phyloP scores from a whole-genome alignment of 225 moss, liverwort and hornwort genomes.

The Physcomitrellopsis africana region DNA sequence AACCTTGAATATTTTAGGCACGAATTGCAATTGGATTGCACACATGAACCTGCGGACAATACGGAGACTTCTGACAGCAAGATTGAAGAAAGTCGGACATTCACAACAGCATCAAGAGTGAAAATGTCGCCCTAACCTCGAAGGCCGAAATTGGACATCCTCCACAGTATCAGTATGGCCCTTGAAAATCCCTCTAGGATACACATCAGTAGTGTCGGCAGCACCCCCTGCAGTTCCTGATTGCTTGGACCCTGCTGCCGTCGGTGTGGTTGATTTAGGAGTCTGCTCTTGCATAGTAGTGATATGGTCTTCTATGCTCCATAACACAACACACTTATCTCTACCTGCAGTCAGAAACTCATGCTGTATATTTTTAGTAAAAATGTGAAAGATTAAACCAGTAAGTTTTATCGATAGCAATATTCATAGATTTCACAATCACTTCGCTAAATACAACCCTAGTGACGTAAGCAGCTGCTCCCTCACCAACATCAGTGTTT shows the following conservation, averaged over 20 bases:
- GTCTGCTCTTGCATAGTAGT: constrained; percentile 50
- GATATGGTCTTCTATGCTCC: constrained; percentile 88
- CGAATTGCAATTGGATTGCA: background rate
- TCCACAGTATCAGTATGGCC: constrained; percentile 92
- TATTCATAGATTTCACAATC: background rate
- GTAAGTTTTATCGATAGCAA: background rate
- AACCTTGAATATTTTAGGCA: background rate
- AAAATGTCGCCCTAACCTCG: constrained; percentile 53
- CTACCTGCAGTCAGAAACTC: constrained; percentile 60
- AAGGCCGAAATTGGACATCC: constrained; percentile 96
- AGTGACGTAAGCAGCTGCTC: constrained; percentile 7
- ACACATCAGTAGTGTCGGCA: constrained; percentile 48
- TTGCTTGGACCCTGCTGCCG: constrained; percentile 61
- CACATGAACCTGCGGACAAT: background rate
- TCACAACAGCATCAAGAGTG: background rate
- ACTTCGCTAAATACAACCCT: background rate
- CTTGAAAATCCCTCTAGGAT: constrained; percentile 75
- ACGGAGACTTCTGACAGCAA: background rate
- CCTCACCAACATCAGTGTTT: background rate
- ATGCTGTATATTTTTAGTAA: background rate
- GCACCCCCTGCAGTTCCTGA: constrained; percentile 55
- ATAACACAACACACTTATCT: constrained; percentile 79
- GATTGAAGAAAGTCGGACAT: background rate
- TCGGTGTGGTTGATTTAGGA: constrained; percentile 51
- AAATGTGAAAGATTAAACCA: background rate